Evolutionary conservation across 768 basidiomycete genomes (phyloP).

Genomic region (Mycena leptocephala): DNA sequence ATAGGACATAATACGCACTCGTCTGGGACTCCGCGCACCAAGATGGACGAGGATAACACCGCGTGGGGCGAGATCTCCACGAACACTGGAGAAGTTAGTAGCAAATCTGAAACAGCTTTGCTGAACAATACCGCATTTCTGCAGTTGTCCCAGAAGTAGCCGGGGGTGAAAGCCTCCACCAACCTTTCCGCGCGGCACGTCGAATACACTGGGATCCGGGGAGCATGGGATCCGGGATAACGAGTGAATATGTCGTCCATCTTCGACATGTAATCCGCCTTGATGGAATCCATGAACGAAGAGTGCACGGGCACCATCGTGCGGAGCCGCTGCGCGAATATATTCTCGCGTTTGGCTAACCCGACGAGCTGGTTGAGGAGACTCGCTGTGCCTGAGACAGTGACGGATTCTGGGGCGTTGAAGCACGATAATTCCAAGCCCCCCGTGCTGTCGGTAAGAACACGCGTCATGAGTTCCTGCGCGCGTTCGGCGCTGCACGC

Average conservation of each 20-base stretch:
- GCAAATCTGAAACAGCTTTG: neutral
- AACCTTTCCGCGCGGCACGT: neutral
- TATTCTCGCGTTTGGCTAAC: constrained; percentile 34
- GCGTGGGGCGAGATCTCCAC: constrained; percentile 18
- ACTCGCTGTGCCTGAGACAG: neutral
- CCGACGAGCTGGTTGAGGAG: constrained; percentile 24
- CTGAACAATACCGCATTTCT: constrained; percentile 4
- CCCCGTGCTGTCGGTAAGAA: neutral
- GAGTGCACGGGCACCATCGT: constrained; percentile 49
- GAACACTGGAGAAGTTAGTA: neutral
- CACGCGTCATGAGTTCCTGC: neutral
- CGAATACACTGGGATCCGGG: constrained; percentile 13
- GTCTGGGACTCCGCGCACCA: neutral
- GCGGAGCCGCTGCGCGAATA: constrained; percentile 46
- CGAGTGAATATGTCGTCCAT: constrained; percentile 17
- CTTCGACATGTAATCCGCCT: neutral
- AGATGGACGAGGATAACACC: constrained; percentile 2
- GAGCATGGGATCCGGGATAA: constrained; percentile 9
- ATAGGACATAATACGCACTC: constrained; percentile 9
- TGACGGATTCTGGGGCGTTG: neutral
- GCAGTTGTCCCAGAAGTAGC: no score
- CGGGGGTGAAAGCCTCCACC: neutral
- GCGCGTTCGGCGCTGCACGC: neutral
- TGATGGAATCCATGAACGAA: constrained; percentile 46
- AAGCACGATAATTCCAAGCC: neutral